A percentile compares a stretch with the other conserved stretches of the same genome.
phyloP scores from a whole-genome alignment of 2,329 filamentous ascomycete genomes.

The Elsinoe necatrix region DNA sequence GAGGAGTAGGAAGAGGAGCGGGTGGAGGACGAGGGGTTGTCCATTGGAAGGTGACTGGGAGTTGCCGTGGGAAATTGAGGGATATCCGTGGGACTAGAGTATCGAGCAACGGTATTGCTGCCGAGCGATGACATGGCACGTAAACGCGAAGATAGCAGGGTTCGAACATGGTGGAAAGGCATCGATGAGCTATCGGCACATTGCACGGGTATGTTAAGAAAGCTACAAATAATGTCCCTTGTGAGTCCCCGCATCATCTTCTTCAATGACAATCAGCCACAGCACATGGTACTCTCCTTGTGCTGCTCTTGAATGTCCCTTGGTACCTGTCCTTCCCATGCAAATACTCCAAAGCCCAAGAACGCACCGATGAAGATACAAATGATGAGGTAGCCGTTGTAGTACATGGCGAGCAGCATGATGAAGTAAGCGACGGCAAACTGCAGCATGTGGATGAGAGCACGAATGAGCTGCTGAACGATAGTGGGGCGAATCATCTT shows the following conservation, averaged over 20 bases:
- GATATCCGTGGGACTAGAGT: too few relatives aligned
- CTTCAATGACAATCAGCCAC: not conserved
- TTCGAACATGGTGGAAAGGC: too few relatives aligned
- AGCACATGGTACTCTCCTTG: slow-evolving; percentile 9
- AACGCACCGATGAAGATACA: slow-evolving; percentile 71
- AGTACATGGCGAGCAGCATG: slow-evolving; percentile 64
- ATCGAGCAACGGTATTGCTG: too few relatives aligned
- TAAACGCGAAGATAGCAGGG: too few relatives aligned
- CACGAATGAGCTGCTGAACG: slow-evolving; percentile 57
- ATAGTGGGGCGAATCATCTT: slow-evolving; percentile 44
- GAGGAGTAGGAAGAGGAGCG: too few relatives aligned
- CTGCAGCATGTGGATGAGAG: slow-evolving; percentile 59
- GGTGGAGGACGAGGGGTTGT: too few relatives aligned
- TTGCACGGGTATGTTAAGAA: not conserved
- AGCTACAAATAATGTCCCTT: too few relatives aligned
- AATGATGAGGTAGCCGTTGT: slow-evolving; percentile 66
- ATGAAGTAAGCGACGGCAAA: slow-evolving; percentile 71
- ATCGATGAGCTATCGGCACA: not conserved
- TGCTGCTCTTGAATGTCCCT: not conserved
- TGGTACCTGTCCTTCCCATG: slow-evolving; percentile 48
- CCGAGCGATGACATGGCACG: too few relatives aligned
- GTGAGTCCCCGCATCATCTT: not conserved
- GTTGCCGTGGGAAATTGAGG: too few relatives aligned
- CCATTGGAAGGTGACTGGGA: too few relatives aligned
- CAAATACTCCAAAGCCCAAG: slow-evolving; percentile 63